Conservation (phyloP, 2,329 filamentous ascomycete genomes). For the Dothidotthia symphoricarpi region DNA sequence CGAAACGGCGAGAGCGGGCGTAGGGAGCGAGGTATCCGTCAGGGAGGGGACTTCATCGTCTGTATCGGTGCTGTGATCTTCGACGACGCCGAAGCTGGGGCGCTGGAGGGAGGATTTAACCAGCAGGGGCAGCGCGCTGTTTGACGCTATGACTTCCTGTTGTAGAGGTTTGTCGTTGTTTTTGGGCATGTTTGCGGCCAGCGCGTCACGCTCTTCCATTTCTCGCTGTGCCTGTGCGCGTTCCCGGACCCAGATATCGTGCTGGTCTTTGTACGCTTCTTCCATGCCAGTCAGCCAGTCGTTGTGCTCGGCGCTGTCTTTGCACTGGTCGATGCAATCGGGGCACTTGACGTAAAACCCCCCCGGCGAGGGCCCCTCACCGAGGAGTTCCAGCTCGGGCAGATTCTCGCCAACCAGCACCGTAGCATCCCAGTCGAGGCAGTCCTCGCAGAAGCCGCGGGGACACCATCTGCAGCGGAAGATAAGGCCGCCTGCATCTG, state of each 20-base stretch:
- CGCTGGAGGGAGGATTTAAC: background rate
- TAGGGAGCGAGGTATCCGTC: constrained; percentile 27
- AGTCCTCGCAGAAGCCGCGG: constrained; percentile 58
- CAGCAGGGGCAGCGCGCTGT: too few species aligned
- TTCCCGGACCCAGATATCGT: constrained; percentile 20
- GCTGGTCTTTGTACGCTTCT: constrained; percentile 21
- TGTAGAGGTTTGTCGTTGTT: background rate
- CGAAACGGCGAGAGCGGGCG: constrained; percentile 21
- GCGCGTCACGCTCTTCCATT: constrained; percentile 13
- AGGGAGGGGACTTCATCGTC: constrained; percentile 24
- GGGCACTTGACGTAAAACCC: constrained; percentile 56
- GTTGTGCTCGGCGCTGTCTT: constrained; percentile 19
- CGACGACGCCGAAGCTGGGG: background rate
- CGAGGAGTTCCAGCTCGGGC: constrained; percentile 54
- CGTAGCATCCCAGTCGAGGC: constrained; percentile 54
- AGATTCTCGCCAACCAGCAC: constrained; percentile 54
- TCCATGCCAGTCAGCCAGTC: constrained; percentile 27
- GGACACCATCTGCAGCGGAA: constrained; percentile 58
- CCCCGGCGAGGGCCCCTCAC: constrained; percentile 43
- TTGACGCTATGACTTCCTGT: background rate
- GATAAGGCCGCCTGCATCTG: constrained; percentile 50
- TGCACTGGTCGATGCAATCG: constrained; percentile 35
- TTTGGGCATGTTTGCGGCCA: background rate
- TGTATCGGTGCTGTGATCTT: constrained; percentile 2
- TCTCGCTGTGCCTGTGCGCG: constrained; percentile 16